These are phyloP conservation scores for Phytophthora brassicae DNA, from an alignment of 352 stramenopile genomes.

Conservation along the genomic window DNA sequence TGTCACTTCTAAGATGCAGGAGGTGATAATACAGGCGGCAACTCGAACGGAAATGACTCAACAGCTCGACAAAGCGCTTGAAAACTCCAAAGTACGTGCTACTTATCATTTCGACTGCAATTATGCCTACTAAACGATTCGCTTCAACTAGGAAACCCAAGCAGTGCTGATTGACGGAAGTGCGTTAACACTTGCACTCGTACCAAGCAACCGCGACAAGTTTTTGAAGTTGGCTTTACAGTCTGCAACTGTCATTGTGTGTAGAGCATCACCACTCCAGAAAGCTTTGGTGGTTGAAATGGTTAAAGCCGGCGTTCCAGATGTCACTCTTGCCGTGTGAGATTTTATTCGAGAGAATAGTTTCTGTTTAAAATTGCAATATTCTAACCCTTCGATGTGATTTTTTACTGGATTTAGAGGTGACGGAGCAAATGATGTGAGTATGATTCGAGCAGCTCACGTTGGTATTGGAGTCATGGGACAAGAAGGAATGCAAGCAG, in stretches of 20 bases:
- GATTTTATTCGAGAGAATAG: conserved; percentile 25
- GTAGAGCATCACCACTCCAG: conserved; percentile 86
- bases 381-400: background rate
- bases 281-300: conserved; percentile 94
- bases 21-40: conserved; percentile 53
- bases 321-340: conserved; percentile 93
- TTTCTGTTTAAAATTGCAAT: conserved; percentile 13
- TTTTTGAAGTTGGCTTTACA: conserved; percentile 73
- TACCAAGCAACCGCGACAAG: conserved; percentile 50
- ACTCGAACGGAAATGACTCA: conserved; percentile 54
- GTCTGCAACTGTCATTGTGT: conserved; percentile 87
- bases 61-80: conserved; percentile 49
- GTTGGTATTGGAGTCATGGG: conserved; percentile 98
- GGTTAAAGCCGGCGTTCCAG: conserved; percentile 80
- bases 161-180: conserved; percentile 70
- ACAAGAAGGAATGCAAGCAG: conserved; percentile 93
- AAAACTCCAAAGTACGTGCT: conserved; percentile 40
- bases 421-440: conserved; percentile 99
- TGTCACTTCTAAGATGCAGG: conserved; percentile 82
- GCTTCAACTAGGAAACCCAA: conserved; percentile 63
- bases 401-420: conserved; percentile 72
- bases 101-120: background rate
- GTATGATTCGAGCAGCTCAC: conserved; percentile 99
- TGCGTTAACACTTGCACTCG: conserved; percentile 60
- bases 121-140: no score